Evolutionary conservation across 1,284 basidiomycete species (phyloP).

Genomic region (Cutaneotrichosporon spelunceum): DNA sequence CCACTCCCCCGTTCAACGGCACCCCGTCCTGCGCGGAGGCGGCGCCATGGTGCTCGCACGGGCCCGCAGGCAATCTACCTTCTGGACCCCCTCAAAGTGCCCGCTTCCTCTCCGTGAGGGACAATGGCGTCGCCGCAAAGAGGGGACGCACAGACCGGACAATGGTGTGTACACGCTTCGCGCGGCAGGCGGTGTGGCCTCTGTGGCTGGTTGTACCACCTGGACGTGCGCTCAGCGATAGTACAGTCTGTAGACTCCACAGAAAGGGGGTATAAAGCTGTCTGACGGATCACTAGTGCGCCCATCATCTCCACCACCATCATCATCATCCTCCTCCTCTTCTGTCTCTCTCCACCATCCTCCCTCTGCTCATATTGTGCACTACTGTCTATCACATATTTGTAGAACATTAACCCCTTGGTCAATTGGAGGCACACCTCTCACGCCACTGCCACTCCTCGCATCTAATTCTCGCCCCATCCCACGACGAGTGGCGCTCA

Average conservation of each 20-base stretch:
- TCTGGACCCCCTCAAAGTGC: background rate
- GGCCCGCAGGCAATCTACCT: background rate
- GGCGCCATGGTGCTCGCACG: background rate
- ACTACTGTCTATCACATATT: background rate
- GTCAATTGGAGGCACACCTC: background rate
- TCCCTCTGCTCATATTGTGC: background rate
- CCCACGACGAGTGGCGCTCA: slow-evolving; percentile 1
- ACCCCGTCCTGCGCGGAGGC: background rate
- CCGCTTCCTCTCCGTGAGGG: background rate
- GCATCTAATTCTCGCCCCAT: background rate
- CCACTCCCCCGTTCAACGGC: background rate
- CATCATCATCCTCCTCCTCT: background rate
- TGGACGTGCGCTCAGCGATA: background rate
- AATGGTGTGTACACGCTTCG: slow-evolving; percentile 1
- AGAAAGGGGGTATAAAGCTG: background rate
- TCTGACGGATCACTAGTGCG: background rate
- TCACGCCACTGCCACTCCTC: background rate
- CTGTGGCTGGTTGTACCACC: background rate
- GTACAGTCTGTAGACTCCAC: background rate
- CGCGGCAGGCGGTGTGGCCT: background rate
- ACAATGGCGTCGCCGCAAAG: background rate
- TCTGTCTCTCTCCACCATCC: background rate
- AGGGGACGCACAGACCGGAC: background rate
- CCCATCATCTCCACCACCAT: background rate
- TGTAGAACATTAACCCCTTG: background rate